A percentile compares a stretch with the other conserved stretches of the same genome.
These are phyloP conservation scores for Petasospora rhodanensis DNA, from an alignment of 1,139 yeast genomes.

Conservation along the genomic window DNA sequence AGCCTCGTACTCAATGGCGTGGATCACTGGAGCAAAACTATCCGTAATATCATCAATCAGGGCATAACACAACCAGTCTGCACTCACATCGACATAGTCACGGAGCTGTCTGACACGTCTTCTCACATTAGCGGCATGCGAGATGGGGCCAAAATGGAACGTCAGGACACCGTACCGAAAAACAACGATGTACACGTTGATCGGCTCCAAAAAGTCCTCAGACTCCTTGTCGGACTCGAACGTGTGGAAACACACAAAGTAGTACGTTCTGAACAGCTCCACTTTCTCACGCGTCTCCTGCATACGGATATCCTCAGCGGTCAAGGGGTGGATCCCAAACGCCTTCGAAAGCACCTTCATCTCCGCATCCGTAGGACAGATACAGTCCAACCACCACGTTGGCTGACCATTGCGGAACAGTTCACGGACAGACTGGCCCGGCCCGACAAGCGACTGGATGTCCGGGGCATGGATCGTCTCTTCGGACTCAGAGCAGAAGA, in stretches of 20 bases:
- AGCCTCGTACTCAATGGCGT: slow-evolving; percentile 83
- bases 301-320: slow-evolving; percentile 81
- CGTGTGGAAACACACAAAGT: slow-evolving; percentile 82
- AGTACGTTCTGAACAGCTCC: slow-evolving; percentile 83
- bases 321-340: slow-evolving; percentile 79
- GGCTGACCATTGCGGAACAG: slow-evolving; percentile 48
- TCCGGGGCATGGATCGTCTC: slow-evolving; percentile 90
- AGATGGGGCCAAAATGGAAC: slow-evolving; percentile 79
- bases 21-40: slow-evolving; percentile 87
- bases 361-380: slow-evolving; percentile 65
- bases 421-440: slow-evolving; percentile 60
- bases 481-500: slow-evolving; percentile 75
- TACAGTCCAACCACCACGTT: slow-evolving; percentile 75
- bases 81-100: slow-evolving; percentile 80
- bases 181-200: slow-evolving; percentile 83
- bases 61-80: slow-evolving; percentile 95
- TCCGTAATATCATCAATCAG: slow-evolving; percentile 91
- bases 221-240: slow-evolving; percentile 73
- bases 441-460: slow-evolving; percentile 64
- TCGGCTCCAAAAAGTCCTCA: slow-evolving; percentile 81
- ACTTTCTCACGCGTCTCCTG: slow-evolving; percentile 88
- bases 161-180: slow-evolving; percentile 80
- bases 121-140: slow-evolving; percentile 83
- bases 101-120: slow-evolving; percentile 87
- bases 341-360: slow-evolving; percentile 63